Evolutionary conservation across 345 rosid genomes (phyloP), one percentile per base, ranked within the genome.

Genomic region (Camelina neglecta): DNA sequence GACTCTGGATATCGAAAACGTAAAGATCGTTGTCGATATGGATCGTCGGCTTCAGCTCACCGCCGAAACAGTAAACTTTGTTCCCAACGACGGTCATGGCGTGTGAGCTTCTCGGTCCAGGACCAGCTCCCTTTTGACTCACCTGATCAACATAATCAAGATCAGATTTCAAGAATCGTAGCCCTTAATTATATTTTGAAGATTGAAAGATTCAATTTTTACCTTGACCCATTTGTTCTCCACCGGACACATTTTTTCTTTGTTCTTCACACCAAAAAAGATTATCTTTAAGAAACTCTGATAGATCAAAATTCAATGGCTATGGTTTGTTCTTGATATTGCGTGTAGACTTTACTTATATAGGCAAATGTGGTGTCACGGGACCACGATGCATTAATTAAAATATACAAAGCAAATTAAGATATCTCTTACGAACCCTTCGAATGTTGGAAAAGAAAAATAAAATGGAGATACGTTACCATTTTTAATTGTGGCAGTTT

Each of bases 81-180:
- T 62, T 62, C 1, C 75, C 82, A 11, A 74, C 82, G 7, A 73
- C 60, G 50, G 82, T 11, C 11, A 79, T 26, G 3, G 82, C 79
- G 8, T 79, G 82, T 26, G 82, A 73, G 79, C 82, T 79, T 79
- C 82, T 79, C 2, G 79, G 55, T 0, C 82, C 82, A 8, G 79
- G 79, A 12, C 79, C 72, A 0, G 10, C 49, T 74, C 79, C 82
- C 45, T 74, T 79, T 53, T 79, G 79, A 11, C 12, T 56, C 16
- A 79, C 54, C 82, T 79, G 47, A 18, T 18, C 33, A 18, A 24
- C 49, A 12, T 0, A 5, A 62, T 23, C 49, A 56, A 8, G 1
- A 36, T 8, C 8, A 33, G 8, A 6, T 36, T 36, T 12, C 49
- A 41, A 41, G 44, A 41, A 41, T 44, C 16, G 15, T 13, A 39